Conservation (phyloP, 1,284 basidiomycete species). For the Termitomyces sp. region DNA sequence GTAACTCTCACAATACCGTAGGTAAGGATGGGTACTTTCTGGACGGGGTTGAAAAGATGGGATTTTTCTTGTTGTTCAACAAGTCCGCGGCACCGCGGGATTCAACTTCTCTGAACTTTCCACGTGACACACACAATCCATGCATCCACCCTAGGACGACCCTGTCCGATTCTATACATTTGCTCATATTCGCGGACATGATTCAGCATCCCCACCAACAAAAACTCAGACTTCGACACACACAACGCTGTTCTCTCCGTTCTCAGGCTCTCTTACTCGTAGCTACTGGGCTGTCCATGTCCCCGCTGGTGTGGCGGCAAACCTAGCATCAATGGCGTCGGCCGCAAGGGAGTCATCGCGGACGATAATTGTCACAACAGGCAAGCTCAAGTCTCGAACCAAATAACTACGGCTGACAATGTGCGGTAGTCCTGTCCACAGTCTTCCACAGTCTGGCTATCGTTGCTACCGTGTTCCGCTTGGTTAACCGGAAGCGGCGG, state of each 20-base stretch:
- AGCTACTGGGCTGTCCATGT: not conserved
- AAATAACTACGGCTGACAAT: not conserved
- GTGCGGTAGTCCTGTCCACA: not conserved
- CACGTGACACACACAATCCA: not conserved
- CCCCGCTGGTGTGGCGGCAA: not conserved
- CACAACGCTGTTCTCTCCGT: not conserved
- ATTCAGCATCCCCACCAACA: not conserved
- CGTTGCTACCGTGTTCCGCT: conserved; percentile 12
- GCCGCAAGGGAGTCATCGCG: not conserved
- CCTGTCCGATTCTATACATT: not conserved
- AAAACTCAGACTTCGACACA: not conserved
- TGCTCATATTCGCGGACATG: not conserved
- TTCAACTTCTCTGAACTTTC: not conserved
- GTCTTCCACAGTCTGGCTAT: conserved; percentile 15
- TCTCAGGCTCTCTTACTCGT: too few relatives aligned
- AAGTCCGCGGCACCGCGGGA: too few relatives aligned
- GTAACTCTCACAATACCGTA: not conserved
- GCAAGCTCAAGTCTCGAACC: not conserved
- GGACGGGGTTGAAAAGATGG: too few relatives aligned
- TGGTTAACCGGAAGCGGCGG: conserved; percentile 8
- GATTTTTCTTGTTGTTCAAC: too few relatives aligned
- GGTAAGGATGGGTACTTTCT: too few relatives aligned
- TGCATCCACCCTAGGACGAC: not conserved
- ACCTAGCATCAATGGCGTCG: not conserved
- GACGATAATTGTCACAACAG: not conserved